These are phyloP conservation scores for Sphaerulina vaccinii DNA, from an alignment of 2,329 filamentous ascomycete genomes.

Conservation along the genomic window DNA sequence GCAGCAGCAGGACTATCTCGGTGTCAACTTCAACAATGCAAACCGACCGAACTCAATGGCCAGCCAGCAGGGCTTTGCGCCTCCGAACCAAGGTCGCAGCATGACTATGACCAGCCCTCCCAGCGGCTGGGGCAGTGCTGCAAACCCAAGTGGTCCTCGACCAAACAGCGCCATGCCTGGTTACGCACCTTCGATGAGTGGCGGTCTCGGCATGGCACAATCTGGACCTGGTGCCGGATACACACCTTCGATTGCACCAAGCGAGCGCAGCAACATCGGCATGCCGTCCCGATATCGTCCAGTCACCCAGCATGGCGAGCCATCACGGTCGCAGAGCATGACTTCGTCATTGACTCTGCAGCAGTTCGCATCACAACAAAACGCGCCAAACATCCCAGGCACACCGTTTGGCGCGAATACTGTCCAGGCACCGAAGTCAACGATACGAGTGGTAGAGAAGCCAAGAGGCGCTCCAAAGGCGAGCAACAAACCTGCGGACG, in stretches of 20 bases:
- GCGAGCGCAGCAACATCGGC: conserved; percentile 90
- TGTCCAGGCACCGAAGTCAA: conserved; percentile 29
- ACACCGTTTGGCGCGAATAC: conserved; percentile 23
- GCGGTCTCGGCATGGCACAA: conserved; percentile 40
- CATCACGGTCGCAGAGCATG: conserved; percentile 43
- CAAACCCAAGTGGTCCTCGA: conserved; percentile 46
- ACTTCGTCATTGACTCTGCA: conserved; percentile 35
- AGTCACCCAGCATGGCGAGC: conserved; percentile 54
- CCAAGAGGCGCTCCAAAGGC: conserved; percentile 36
- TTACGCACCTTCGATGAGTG: conserved; percentile 39
- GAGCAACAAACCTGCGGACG: conserved; percentile 20
- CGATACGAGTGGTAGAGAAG: conserved; percentile 40
- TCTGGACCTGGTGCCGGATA: conserved; percentile 58
- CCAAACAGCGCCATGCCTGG: conserved; percentile 38
- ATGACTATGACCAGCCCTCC: conserved; percentile 80
- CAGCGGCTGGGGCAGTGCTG: conserved; percentile 31
- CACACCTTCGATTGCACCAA: conserved; percentile 87
- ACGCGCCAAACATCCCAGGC: conserved; percentile 22
- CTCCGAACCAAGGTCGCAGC: conserved; percentile 52
- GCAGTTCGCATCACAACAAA: conserved; percentile 30
- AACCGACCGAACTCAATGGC: conserved; percentile 48
- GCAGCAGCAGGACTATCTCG: conserved; percentile 28
- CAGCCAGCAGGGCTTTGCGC: conserved; percentile 31
- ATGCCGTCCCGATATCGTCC: conserved; percentile 87
- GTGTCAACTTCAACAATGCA: conserved; percentile 22